These are phyloP conservation scores for Mortierella sp. DNA, from an alignment of 371 early-diverging fungal genomes.

Conservation along the genomic window DNA sequence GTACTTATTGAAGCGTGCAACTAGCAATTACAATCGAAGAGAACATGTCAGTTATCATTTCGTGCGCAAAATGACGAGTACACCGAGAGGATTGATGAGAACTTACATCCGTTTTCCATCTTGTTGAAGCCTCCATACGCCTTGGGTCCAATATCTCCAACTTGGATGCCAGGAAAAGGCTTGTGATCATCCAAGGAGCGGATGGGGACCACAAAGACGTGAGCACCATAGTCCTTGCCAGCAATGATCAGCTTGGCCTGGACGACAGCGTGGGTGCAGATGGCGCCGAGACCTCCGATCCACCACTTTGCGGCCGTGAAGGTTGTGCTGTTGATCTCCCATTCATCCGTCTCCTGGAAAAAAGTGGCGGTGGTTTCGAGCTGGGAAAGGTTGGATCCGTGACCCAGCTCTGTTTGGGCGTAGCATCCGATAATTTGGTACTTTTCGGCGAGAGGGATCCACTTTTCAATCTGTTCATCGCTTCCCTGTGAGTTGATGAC, in stretches of 20 bases:
- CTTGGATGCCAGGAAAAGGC: constrained; percentile 86
- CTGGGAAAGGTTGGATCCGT: constrained; percentile 81
- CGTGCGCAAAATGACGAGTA: not conserved
- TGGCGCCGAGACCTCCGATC: constrained; percentile 82
- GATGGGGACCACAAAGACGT: constrained; percentile 88
- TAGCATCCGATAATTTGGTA: constrained; percentile 90
- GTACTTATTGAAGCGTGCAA: constrained; percentile 59
- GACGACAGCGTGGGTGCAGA: constrained; percentile 84
- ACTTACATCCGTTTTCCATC: constrained; percentile 87
- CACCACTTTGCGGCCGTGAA: constrained; percentile 89
- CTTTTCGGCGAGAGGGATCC: constrained; percentile 78
- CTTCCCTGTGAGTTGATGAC: constrained; percentile 81
- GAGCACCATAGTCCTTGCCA: constrained; percentile 84
- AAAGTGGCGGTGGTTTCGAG: constrained; percentile 94
- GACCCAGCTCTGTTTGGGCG: constrained; percentile 81
- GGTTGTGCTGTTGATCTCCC: constrained; percentile 87
- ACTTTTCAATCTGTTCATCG: constrained; percentile 84
- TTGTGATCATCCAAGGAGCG: constrained; percentile 81
- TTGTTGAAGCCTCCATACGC: constrained; percentile 79
- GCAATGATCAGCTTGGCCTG: constrained; percentile 85
- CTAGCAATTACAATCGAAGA: not conserved
- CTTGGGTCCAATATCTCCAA: constrained; percentile 93
- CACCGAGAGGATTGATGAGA: no score
- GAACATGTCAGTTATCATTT: not conserved
- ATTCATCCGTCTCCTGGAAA: constrained; percentile 83